Evolutionary conservation across 495 filamentous ascomycete species (phyloP).

Genomic region (Daldinia decipiens): DNA sequence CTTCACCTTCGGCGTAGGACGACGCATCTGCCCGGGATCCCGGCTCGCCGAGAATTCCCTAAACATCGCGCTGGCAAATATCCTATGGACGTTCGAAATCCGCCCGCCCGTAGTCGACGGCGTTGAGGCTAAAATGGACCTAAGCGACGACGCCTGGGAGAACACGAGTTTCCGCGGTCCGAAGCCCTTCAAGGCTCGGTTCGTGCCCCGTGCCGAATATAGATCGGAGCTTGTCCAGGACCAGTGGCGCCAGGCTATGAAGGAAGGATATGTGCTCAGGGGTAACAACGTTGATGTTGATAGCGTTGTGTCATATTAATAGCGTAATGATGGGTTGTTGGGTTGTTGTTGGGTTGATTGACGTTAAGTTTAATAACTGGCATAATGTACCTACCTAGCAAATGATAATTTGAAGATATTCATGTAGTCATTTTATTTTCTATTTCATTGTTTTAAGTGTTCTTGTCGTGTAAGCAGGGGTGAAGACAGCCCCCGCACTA

Average conservation of each 20-base stretch:
- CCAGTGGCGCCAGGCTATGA: conserved; percentile 42
- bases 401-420: neutral
- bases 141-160: conserved; percentile 33
- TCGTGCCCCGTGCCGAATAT: conserved; percentile 32
- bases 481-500: no score
- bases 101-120: conserved; percentile 16
- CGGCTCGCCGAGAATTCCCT: conserved; percentile 61
- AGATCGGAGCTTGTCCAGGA: conserved; percentile 33
- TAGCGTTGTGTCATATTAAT: conserved; percentile 7
- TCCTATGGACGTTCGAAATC: conserved; percentile 61
- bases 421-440: no score
- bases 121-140: conserved; percentile 37
- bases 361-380: neutral
- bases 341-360: neutral
- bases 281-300: conserved; percentile 19
- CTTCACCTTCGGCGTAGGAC: conserved; percentile 62
- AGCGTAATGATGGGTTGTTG: no score
- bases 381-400: neutral
- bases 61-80: conserved; percentile 56
- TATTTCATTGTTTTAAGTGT: no score
- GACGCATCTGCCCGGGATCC: conserved; percentile 62
- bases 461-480: no score
- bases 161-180: conserved; percentile 6
- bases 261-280: conserved; percentile 35
- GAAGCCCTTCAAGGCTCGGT: conserved; percentile 19